phyloP scores from a whole-genome alignment of 371 early-diverging fungal species.

The Saksenaea oblongispora region DNA sequence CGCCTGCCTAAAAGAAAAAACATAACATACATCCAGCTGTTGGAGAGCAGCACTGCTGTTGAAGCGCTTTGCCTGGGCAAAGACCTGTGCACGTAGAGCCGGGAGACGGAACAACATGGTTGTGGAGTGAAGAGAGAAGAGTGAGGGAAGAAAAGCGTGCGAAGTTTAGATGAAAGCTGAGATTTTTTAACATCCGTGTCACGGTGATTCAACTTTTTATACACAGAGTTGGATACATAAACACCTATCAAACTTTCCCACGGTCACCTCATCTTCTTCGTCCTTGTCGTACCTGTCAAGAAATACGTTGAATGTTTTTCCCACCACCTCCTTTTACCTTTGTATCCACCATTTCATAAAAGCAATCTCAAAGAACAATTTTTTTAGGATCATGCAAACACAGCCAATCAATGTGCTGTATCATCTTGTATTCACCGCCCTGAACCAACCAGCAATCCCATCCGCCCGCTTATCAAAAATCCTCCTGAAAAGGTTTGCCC shows the following conservation, averaged over 20 bases:
- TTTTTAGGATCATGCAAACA: background rate
- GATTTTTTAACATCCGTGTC: constrained; percentile 3
- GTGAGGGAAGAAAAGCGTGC: background rate
- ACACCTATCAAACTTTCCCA: background rate
- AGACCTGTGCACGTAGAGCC: constrained; percentile 1
- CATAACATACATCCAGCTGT: background rate
- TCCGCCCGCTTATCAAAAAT: no score
- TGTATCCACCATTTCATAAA: background rate
- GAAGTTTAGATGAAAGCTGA: constrained; percentile 26
- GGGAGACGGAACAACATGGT: constrained; percentile 12
- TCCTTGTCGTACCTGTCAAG: background rate
- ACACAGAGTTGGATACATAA: no score
- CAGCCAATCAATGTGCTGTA: background rate
- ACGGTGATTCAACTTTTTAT: background rate
- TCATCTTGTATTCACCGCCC: background rate
- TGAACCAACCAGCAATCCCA: background rate
- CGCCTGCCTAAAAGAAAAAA: no score
- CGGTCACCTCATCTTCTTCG: background rate
- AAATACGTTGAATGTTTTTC: background rate
- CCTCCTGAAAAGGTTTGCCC: no score
- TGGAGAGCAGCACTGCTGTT: constrained; percentile 12
- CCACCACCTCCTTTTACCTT: background rate
- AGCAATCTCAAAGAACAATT: background rate
- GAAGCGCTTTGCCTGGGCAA: constrained; percentile 21
- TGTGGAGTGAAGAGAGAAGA: background rate